Evolutionary conservation across 805 yeast species (phyloP).

Genomic region (Brettanomyces bruxellensis): DNA sequence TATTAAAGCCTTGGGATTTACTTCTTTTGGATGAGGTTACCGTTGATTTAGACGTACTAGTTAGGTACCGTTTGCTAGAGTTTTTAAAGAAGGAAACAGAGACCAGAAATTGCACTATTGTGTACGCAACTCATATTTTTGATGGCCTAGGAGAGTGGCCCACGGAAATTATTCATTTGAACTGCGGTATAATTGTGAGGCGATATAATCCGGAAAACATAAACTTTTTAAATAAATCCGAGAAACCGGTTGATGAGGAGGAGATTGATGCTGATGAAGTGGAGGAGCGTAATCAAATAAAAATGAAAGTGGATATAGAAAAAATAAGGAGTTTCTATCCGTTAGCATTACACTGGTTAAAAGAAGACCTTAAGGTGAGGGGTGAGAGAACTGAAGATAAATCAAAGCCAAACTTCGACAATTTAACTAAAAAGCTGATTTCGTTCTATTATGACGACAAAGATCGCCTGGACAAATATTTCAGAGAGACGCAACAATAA

Average conservation of each 20-base stretch:
- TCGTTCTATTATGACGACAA: constrained; percentile 35
- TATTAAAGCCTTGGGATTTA: constrained; percentile 82
- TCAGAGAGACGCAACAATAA: constrained; percentile 19
- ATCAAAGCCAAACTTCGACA: constrained; percentile 45
- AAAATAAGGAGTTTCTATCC: constrained; percentile 58
- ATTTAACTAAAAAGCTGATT: constrained; percentile 33
- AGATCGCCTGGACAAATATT: constrained; percentile 38
- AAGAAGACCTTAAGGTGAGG: constrained; percentile 39
- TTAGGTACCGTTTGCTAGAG: constrained; percentile 61
- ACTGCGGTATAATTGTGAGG: constrained; percentile 47
- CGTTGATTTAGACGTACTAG: constrained; percentile 91
- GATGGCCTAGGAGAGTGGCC: constrained; percentile 95
- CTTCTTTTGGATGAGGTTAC: constrained; percentile 93
- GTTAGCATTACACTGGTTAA: constrained; percentile 60
- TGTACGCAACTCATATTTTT: constrained; percentile 94
- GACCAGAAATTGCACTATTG: constrained; percentile 61
- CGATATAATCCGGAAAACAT: constrained; percentile 27
- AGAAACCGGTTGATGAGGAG: constrained; percentile 7
- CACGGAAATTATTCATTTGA: constrained; percentile 69
- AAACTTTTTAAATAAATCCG: constrained; percentile 18
- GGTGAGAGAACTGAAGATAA: constrained; percentile 45
- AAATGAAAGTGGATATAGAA: constrained; percentile 26
- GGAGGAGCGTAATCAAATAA: constrained; percentile 8
- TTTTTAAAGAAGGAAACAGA: constrained; percentile 71
- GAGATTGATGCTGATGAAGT: constrained; percentile 1